Evolutionary conservation across 2,329 filamentous ascomycete genomes (phyloP).

Genomic region (Clarireedia homoeocarpa): DNA sequence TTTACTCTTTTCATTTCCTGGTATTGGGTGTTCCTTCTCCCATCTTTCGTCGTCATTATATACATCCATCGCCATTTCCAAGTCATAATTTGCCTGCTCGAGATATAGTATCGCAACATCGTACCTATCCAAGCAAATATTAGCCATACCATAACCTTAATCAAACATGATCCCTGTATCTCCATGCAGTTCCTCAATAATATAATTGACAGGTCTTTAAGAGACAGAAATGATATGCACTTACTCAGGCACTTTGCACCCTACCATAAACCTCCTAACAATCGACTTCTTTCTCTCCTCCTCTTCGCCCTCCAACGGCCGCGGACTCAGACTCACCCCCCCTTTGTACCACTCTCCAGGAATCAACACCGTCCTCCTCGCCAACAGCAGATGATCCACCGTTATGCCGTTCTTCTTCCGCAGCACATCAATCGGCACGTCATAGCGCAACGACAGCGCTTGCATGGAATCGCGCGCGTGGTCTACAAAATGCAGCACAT

Average conservation of each 20-base stretch:
- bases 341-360: conserved; percentile 63
- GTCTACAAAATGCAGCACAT: conserved; percentile 68
- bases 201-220: neutral
- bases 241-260: conserved; percentile 69
- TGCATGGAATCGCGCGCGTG: conserved; percentile 59
- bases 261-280: conserved; percentile 70
- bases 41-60: conserved; percentile 68
- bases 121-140: conserved; percentile 39
- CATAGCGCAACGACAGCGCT: conserved; percentile 64
- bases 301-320: conserved; percentile 65
- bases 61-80: conserved; percentile 54
- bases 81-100: conserved; percentile 58
- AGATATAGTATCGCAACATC: conserved; percentile 70
- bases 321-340: conserved; percentile 59
- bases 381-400: conserved; percentile 62
- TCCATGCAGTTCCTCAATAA: neutral
- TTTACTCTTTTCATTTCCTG: conserved; percentile 39
- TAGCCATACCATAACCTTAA: conserved; percentile 16
- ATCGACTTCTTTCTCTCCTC: conserved; percentile 64
- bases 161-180: neutral
- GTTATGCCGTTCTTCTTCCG: conserved; percentile 62
- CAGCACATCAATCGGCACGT: conserved; percentile 55
- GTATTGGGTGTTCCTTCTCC: conserved; percentile 61
- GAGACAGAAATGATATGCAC: conserved; percentile 21
- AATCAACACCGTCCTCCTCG: conserved; percentile 61